Conservation (phyloP, 192 early-diverging fungal species). For the Mycoemilia scoparia region DNA sequence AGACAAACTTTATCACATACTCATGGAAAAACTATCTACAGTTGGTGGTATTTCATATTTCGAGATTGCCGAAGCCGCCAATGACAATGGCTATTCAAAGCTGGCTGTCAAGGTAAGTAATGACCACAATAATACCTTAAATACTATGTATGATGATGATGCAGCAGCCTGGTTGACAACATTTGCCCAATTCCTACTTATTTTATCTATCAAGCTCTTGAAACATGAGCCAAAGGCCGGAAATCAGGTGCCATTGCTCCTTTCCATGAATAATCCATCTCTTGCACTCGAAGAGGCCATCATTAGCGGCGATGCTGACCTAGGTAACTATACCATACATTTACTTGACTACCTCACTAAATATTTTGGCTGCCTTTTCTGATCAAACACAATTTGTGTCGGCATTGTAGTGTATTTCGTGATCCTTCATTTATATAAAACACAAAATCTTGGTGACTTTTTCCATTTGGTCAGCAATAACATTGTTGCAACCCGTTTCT, state of each 20-base stretch:
- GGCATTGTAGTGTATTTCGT: constrained; percentile 89
- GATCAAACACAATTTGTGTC: constrained; percentile 7
- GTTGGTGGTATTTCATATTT: constrained; percentile 65
- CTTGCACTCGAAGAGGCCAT: constrained; percentile 77
- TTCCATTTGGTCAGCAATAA: constrained; percentile 69
- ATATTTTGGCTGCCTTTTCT: no score
- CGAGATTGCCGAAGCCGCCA: constrained; percentile 84
- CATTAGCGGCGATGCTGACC: constrained; percentile 86
- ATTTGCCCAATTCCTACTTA: constrained; percentile 26
- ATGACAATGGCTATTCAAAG: constrained; percentile 58
- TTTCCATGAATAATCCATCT: constrained; percentile 84
- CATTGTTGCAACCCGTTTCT: constrained; percentile 61
- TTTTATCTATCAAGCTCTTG: constrained; percentile 49
- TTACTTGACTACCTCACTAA: no score
- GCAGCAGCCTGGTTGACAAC: no score
- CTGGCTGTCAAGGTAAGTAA: no score
- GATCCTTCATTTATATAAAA: constrained; percentile 74
- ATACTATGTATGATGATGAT: no score
- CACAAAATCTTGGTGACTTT: constrained; percentile 68
- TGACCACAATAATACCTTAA: no score
- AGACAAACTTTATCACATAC: constrained; percentile 57
- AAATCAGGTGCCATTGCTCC: constrained; percentile 83
- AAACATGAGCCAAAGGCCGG: constrained; percentile 88
- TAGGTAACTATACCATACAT: no score
- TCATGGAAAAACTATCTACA: constrained; percentile 60